Base-by-base conservation (phyloP, 768 basidiomycete species). In the Leccinellum rugosiceps region DNA sequence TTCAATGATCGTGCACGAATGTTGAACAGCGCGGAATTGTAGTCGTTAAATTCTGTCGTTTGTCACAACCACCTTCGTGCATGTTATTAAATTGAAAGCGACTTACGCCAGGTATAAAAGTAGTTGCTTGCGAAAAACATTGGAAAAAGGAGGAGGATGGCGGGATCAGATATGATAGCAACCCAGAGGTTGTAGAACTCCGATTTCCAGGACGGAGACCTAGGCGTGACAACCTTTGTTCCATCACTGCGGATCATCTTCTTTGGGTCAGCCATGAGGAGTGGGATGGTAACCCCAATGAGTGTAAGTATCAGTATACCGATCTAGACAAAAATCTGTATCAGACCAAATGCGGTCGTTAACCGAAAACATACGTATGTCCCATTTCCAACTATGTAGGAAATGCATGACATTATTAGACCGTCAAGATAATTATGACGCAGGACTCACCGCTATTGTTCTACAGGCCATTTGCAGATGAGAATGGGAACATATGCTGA, bases 61-160 rank as follows among this genome's bases (percentile, higher is more conserved):
- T 30, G 19, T 49, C 38, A 34, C 14, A n/a, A 70, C 3, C n/a
- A 43, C 19, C 8, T 63, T 46, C 55, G 50, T 35, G 56, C 10
- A 6, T 45, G 32, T 19, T 21, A 14, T 25, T 11, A 21, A 41
- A 15, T 4, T 14, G 19, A 28, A 26, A 4, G 11, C 17, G 19
- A 71, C 85, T 65, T 58, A 89, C 88, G 88, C 87, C 88, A 92
- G 2, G 90, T 86, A 66, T 91, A 91, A 74, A 91, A 91, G 82
- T 87, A 92, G 69, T 92, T 92, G 44, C 85, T 87, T 8, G 87
- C 83, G 55, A 90, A 83, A 72, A 92, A 92, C 85, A 92, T 88
- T 8, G 91, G 91, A 76, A 93, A 89, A n/a, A 92, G 79, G 5
- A 90, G 73, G 14, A 91, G 58, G 64, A 94, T 83, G 73, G 79